Evolutionary conservation across 2,329 filamentous ascomycete species (phyloP).

Genomic region (Alternaria triticina): DNA sequence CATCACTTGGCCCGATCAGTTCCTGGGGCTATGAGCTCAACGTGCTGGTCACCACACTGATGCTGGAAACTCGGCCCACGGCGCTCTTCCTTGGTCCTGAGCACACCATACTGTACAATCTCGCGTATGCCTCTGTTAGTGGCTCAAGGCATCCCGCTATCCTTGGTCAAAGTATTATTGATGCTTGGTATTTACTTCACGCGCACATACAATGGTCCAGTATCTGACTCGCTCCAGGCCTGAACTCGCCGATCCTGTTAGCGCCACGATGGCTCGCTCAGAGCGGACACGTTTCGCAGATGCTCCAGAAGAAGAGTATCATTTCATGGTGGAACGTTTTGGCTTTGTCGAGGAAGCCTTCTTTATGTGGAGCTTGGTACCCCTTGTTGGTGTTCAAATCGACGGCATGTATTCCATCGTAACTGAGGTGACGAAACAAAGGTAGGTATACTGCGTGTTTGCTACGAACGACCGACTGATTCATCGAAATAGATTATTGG

Average conservation of each 20-base stretch:
- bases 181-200: conserved; percentile 14
- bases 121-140: conserved; percentile 12
- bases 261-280: conserved; percentile 10
- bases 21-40: conserved; percentile 17
- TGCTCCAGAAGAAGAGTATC: conserved; percentile 18
- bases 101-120: conserved; percentile 19
- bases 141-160: conserved; percentile 18
- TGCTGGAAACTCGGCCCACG: conserved; percentile 20
- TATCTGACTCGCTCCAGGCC: conserved; percentile 5
- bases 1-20: conserved; percentile 16
- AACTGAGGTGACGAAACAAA: conserved; percentile 24
- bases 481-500: conserved; percentile 5
- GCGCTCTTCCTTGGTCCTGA: conserved; percentile 21
- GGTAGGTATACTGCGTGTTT: neutral
- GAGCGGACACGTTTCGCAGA: conserved; percentile 10
- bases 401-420: conserved; percentile 23
- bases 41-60: conserved; percentile 12
- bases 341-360: conserved; percentile 20
- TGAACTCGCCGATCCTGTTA: conserved; percentile 11
- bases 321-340: conserved; percentile 19
- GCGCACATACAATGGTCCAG: neutral
- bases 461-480: neutral
- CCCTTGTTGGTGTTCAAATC: conserved; percentile 11
- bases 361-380: conserved; percentile 18
- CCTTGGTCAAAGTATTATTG: conserved; percentile 12